Percentiles rank a stretch among this genome's conserved stretches.
Evolutionary conservation across 2,329 filamentous ascomycete species (phyloP).

Genomic region (Diaporthe sp.): DNA sequence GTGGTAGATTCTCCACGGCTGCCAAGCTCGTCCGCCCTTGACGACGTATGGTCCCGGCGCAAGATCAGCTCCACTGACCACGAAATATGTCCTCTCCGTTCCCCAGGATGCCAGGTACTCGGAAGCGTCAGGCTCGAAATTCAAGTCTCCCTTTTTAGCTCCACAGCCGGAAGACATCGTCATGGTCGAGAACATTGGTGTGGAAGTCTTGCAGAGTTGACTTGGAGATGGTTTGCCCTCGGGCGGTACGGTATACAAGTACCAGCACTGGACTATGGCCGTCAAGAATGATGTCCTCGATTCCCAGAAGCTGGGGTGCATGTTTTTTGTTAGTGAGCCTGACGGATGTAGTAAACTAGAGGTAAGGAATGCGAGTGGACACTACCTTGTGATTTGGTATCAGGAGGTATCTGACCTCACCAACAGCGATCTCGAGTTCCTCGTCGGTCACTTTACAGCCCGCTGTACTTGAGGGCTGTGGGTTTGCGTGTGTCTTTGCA

Average conservation of each 20-base stretch:
- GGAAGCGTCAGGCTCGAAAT: not conserved
- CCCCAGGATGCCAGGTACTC: not conserved
- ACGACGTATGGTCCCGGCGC: not conserved
- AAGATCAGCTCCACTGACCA: not conserved
- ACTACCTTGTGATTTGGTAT: not conserved
- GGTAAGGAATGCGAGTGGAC: not conserved
- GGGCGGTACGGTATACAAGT: not conserved
- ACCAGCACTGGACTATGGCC: not conserved
- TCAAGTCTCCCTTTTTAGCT: not conserved
- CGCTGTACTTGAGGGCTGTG: not conserved
- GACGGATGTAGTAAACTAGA: not conserved
- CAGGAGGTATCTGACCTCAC: not conserved
- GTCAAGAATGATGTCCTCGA: not conserved
- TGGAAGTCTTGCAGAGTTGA: not conserved
- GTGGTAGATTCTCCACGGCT: conserved; percentile 12
- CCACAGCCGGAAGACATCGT: conserved; percentile 1
- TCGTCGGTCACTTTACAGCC: not conserved
- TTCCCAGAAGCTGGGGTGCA: not conserved
- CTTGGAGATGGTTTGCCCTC: not conserved
- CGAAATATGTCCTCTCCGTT: not conserved
- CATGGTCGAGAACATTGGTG: not conserved
- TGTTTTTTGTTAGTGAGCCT: not conserved
- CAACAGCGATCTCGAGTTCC: not conserved
- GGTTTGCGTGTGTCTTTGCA: not conserved
- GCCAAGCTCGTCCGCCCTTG: not conserved